Evolutionary conservation across 2,329 filamentous ascomycete species (phyloP).

Genomic region (Coniochaeta sp.): DNA sequence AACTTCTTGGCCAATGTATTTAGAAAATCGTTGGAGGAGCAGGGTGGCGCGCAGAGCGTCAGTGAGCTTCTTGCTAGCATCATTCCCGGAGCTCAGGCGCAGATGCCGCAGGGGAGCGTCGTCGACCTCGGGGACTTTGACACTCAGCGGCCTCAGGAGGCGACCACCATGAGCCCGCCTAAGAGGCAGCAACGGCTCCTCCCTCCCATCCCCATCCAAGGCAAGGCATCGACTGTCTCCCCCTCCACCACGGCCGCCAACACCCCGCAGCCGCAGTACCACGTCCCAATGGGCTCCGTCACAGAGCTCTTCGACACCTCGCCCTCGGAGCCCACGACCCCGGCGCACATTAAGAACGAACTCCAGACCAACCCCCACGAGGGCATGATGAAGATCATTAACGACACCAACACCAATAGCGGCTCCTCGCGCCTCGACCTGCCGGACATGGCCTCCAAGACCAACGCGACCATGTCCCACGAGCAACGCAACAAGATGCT

Average conservation of each 20-base stretch:
- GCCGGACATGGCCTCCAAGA: conserved; percentile 49
- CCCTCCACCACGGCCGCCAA: conserved; percentile 22
- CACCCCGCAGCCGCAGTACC: conserved; percentile 18
- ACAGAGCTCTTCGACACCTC: conserved; percentile 54
- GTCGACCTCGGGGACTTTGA: conserved; percentile 56
- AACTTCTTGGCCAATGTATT: conserved; percentile 97
- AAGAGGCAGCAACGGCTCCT: conserved; percentile 49
- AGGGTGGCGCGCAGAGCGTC: conserved; percentile 67
- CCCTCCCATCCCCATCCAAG: conserved; percentile 41
- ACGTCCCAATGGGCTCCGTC: conserved; percentile 45
- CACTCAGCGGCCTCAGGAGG: conserved; percentile 20
- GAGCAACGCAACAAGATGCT: conserved; percentile 54
- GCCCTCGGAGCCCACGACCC: conserved; percentile 34
- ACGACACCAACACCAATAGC: conserved; percentile 49
- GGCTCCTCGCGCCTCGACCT: conserved; percentile 39
- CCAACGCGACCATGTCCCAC: conserved; percentile 44
- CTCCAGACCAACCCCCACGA: conserved; percentile 52
- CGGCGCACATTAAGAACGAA: conserved; percentile 47
- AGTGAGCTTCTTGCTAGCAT: conserved; percentile 77
- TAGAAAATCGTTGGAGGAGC: conserved; percentile 83
- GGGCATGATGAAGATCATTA: conserved; percentile 59
- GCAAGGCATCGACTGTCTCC: conserved; percentile 19
- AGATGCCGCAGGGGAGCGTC: conserved; percentile 49
- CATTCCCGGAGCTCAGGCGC: conserved; percentile 46
- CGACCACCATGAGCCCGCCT: conserved; percentile 31